Evolutionary conservation across 2,329 filamentous ascomycete genomes (phyloP).

Genomic region (Pseudocercospora eumusae): DNA sequence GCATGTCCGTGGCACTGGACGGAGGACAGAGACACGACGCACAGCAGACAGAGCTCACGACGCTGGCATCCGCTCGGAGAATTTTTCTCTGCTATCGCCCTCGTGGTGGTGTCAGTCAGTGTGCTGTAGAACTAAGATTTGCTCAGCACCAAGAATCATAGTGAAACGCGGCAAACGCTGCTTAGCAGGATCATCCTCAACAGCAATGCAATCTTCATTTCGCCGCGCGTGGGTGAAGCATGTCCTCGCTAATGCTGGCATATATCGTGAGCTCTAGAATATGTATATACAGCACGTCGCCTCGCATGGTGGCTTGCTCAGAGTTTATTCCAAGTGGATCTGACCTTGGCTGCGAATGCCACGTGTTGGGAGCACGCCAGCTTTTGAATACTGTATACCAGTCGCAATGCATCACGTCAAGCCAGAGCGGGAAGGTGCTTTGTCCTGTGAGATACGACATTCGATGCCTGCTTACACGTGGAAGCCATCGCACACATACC

Average conservation of each 20-base stretch:
- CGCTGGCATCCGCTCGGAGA: constrained; percentile 26
- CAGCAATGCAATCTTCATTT: not conserved
- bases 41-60: constrained; percentile 14
- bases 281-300: too few species aligned
- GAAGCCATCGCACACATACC: constrained; percentile 9
- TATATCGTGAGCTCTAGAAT: not conserved
- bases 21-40: constrained; percentile 13
- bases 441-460: not conserved
- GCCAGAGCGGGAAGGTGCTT: constrained; percentile 17
- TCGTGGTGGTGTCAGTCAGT: constrained; percentile 19
- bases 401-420: constrained; percentile 5
- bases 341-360: constrained; percentile 11
- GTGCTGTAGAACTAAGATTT: constrained; percentile 21
- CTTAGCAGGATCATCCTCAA: constrained; percentile 18
- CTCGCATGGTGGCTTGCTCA: not conserved
- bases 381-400: not conserved
- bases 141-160: constrained; percentile 25
- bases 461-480: constrained; percentile 22
- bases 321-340: not conserved
- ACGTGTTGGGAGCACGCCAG: constrained; percentile 21
- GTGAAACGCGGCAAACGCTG: constrained; percentile 22
- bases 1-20: constrained; percentile 26
- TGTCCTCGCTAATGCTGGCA: constrained; percentile 2
- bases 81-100: constrained; percentile 19
- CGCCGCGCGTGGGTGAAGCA: not conserved